Evolutionary conservation across 2,329 filamentous ascomycete genomes (phyloP).

Genomic region (Penicillium freii): DNA sequence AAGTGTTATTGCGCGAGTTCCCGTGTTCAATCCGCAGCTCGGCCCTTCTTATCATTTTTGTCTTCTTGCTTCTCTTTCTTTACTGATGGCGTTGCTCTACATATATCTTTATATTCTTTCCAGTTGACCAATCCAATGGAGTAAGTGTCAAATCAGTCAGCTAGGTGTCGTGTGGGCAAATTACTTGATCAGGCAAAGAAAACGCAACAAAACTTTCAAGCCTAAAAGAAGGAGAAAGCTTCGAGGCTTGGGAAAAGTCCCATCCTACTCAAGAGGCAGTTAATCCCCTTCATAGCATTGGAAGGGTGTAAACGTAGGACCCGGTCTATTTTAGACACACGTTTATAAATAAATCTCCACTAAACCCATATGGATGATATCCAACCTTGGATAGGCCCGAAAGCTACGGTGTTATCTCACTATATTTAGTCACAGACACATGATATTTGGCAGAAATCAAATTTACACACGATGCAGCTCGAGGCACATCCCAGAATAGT

Average conservation of each 20-base stretch:
- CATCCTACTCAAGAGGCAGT: neutral
- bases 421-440: conserved; percentile 4
- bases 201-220: neutral
- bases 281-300: neutral
- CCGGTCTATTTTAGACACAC: neutral
- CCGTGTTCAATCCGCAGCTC: too few relatives aligned
- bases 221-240: neutral
- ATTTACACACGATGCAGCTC: conserved; percentile 5
- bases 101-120: neutral
- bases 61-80: neutral
- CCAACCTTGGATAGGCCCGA: neutral
- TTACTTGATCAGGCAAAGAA: neutral
- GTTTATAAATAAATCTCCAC: neutral
- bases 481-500: conserved; percentile 1
- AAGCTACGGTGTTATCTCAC: neutral
- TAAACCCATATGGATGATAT: neutral
- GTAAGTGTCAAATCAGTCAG: neutral
- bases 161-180: neutral
- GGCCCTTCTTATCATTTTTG: conserved; percentile 8
- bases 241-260: neutral
- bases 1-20: too few relatives aligned
- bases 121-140: neutral
- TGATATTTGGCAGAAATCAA: conserved; percentile 7
- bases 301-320: neutral
- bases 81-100: neutral